Evolutionary conservation across 75 land plant species (phyloP), one percentile per base, ranked within the genome.

Genomic region (Cupressus sempervirens): DNA sequence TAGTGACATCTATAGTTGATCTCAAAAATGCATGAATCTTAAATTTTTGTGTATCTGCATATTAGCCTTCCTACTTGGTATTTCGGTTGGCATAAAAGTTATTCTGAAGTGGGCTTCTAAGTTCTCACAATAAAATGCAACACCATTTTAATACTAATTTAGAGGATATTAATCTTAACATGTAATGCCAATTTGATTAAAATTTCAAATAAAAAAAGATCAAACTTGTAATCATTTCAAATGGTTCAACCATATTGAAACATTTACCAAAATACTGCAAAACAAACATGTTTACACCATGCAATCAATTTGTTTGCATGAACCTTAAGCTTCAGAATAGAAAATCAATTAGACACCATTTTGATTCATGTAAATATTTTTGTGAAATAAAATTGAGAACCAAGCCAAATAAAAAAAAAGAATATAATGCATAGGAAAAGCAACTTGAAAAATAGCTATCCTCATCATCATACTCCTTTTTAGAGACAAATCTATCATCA

Each of bases 401-500:
- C 36, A 54, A 34, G 11, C 9, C 23, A 32, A 34, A 18, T 4
- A n/a, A 50, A 34, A 15, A 34, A 82, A 52, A 82, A 9, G 23
- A 43, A 38, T 8, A 40, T 50, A 30, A 41, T 45, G 30, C 48
- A 79, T 45, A 45, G 52, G 45, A 45, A 82, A 85, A n/a, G 62
- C 70, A 90, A 91, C 91, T 89, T 72, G 91, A 82, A 72, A 88
- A 83, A 85, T 82, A 72, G 72, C 41, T 62, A 80, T 91, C 89
- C 36, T 89, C 87, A 48, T 89, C 88, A 16, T 91, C 83, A 32
- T 86, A 89, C 8, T 74, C 83, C 23, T 86, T 82, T 80, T 54
- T 87, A 29, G 88, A 34, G 46, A 74, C 72, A 65, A 82, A 74
- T 16, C 41, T 40, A 85, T 76, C 86, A 85, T 82, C 89, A 7